A percentile compares a stretch with the other conserved stretches of the same genome.
phyloP scores from a whole-genome alignment of 1,139 yeast species.

The Pichia sp. region DNA sequence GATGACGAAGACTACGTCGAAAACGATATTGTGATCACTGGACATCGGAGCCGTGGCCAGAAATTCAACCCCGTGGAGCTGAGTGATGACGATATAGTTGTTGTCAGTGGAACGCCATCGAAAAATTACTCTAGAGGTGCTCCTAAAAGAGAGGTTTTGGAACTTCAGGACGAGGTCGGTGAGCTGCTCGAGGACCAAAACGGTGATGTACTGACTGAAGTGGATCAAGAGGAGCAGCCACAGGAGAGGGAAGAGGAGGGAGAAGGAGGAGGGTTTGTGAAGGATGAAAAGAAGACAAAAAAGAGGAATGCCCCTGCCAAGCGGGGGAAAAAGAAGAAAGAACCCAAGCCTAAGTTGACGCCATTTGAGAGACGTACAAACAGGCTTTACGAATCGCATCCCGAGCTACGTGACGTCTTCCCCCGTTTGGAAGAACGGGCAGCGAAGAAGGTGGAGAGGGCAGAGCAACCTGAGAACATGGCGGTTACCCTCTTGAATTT shows the following conservation, averaged over 20 bases:
- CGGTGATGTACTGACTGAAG: not conserved
- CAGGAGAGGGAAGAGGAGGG: constrained; percentile 16
- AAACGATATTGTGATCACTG: constrained; percentile 18
- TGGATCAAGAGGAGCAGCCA: not conserved
- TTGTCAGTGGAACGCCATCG: constrained; percentile 16
- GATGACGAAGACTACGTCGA: constrained; percentile 15
- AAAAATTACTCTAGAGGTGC: not conserved
- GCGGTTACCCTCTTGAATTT: constrained; percentile 73
- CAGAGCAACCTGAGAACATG: constrained; percentile 79
- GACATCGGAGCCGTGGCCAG: constrained; percentile 13
- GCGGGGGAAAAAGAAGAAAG: constrained; percentile 25
- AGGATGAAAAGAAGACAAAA: constrained; percentile 17
- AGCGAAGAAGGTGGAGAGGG: constrained; percentile 50
- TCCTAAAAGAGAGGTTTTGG: constrained; percentile 17
- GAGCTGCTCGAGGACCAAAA: constrained; percentile 11
- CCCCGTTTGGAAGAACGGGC: constrained; percentile 53
- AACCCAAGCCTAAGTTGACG: constrained; percentile 56
- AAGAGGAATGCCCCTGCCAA: constrained; percentile 6
- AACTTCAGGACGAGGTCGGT: constrained; percentile 19
- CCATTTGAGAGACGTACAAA: constrained; percentile 64
- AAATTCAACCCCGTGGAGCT: constrained; percentile 17
- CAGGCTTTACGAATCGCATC: constrained; percentile 68
- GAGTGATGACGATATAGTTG: constrained; percentile 20
- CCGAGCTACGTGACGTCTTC: constrained; percentile 69
- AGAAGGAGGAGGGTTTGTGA: constrained; percentile 23